Evolutionary conservation across 495 filamentous ascomycete species (phyloP), one percentile per base, ranked within the genome.

Genomic region (Aspergillus bridgeri): DNA sequence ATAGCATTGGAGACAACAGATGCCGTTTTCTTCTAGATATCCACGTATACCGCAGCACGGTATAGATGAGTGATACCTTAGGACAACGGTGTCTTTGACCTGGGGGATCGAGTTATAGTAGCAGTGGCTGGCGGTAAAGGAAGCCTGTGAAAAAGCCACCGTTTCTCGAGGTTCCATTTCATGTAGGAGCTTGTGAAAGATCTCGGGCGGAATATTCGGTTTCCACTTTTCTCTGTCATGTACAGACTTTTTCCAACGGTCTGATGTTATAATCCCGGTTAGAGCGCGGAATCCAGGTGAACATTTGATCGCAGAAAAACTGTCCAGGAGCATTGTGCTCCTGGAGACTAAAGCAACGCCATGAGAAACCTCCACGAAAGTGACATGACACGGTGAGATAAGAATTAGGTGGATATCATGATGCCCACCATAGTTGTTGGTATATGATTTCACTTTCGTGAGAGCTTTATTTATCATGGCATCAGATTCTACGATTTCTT

Each of bases 101-200:
- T 59, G 56, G 23, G 56, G 25, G 38, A 53, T 25, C 29, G 52
- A 63, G 45, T 11, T 8, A 13, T 63, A 63, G 52, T 63, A 63
- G 51, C 43, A 59, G 25, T 56, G 51, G 23, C 22, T 24, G 19
- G 24, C 33, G 9, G 21, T 44, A 25, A 59, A 42, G 18, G 61
- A 64, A 27, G 57, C 61, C 45, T 57, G 53, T 15, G 58, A 27
- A 51, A 64, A 60, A 46, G 61, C 54, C n/a, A 60, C 49, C 2
- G 51, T 22, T 46, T 64, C 61, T 54, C 50, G 53, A 18, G 58
- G 45, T 13, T 58, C 44, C 33, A 55, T 11, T 42, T 57, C 21
- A 51, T 54, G 27, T 13, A 62, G 15, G 18, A 62, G 51, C n/a
- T 44, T 46, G 5, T 55, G 55, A 33, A 62, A 17, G n/a, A 58